phyloP scores from a whole-genome alignment of 352 stramenopile species.

The Phytophthora brassicae region DNA sequence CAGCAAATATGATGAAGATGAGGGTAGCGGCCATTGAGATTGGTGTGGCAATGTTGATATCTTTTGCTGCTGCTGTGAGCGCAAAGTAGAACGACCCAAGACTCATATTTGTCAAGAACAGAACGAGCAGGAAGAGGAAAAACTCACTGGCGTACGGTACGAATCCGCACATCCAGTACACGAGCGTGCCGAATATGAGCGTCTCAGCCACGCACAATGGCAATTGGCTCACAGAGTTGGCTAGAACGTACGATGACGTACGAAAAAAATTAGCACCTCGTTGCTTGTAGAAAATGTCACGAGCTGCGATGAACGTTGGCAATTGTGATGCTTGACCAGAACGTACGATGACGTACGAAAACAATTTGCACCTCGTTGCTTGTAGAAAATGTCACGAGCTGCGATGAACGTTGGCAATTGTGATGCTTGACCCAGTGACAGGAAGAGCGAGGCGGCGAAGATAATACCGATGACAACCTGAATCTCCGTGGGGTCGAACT shows the following conservation, averaged over 20 bases:
- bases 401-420: constrained; percentile 64
- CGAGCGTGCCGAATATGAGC: constrained; percentile 74
- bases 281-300: constrained; percentile 49
- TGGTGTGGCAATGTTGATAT: constrained; percentile 43
- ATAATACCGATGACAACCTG: constrained; percentile 50
- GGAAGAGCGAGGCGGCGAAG: constrained; percentile 76
- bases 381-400: constrained; percentile 48
- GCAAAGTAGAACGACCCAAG: constrained; percentile 62
- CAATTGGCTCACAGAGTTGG: constrained; percentile 36
- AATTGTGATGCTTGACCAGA: constrained; percentile 70
- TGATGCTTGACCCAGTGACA: constrained; percentile 67
- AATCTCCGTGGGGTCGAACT: constrained; percentile 34
- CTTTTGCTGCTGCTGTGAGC: constrained; percentile 35
- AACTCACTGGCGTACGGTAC: constrained; percentile 34
- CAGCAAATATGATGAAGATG: constrained; percentile 53
- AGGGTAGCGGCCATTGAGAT: constrained; percentile 49
- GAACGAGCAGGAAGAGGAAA: constrained; percentile 47
- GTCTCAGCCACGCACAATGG: constrained; percentile 57
- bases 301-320: constrained; percentile 52
- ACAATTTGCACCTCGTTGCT: constrained; percentile 53
- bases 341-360: constrained; percentile 66
- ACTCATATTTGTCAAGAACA: constrained; percentile 55
- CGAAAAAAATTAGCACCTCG: constrained; percentile 56
- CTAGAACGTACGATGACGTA: constrained; percentile 65
- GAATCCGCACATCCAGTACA: constrained; percentile 89